Percentiles rank a stretch among this genome's conserved stretches.
Conservation (phyloP, 345 rosid genomes). For the Acer campestre region DNA sequence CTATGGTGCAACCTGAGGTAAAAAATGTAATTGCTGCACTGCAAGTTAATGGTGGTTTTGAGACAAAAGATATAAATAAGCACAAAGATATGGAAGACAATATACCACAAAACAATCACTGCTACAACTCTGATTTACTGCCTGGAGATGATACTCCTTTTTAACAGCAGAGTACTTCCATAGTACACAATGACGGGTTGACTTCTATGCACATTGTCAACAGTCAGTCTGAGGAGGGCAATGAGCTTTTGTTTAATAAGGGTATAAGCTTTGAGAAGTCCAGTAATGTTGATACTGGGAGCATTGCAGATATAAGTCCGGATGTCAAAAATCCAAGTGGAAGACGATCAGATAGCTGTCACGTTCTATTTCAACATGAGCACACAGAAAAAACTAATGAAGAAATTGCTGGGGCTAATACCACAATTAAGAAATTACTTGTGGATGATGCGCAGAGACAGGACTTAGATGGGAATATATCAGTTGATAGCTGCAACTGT, state of each 20-base stretch:
- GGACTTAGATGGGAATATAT: slow-evolving; percentile 14
- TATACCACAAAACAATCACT: background rate
- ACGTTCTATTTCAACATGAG: slow-evolving; percentile 25
- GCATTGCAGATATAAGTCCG: slow-evolving; percentile 17
- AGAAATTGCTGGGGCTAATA: slow-evolving; percentile 18
- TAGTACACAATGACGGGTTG: slow-evolving; percentile 21
- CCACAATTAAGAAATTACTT: background rate
- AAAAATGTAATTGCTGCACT: slow-evolving; percentile 22
- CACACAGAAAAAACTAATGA: slow-evolving; percentile 29
- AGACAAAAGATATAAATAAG: slow-evolving; percentile 23
- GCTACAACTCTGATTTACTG: slow-evolving; percentile 19
- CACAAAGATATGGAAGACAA: slow-evolving; percentile 19
- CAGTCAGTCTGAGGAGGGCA: slow-evolving; percentile 27
- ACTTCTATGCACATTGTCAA: slow-evolving; percentile 13
- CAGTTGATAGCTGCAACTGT: slow-evolving; percentile 13
- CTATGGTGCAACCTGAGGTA: slow-evolving; percentile 27
- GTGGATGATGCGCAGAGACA: slow-evolving; percentile 17
- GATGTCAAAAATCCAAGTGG: slow-evolving; percentile 19
- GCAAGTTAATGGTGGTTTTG: slow-evolving; percentile 34
- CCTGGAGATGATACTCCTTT: slow-evolving; percentile 12
- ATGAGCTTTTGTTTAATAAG: slow-evolving; percentile 21
- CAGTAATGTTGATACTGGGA: slow-evolving; percentile 19
- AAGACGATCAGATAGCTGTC: slow-evolving; percentile 19
- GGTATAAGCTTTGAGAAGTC: slow-evolving; percentile 22
- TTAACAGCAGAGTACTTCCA: slow-evolving; percentile 24